These are phyloP conservation scores for Quercus agrifolia DNA, from an alignment of 306 rosid species.

Conservation along the genomic window DNA sequence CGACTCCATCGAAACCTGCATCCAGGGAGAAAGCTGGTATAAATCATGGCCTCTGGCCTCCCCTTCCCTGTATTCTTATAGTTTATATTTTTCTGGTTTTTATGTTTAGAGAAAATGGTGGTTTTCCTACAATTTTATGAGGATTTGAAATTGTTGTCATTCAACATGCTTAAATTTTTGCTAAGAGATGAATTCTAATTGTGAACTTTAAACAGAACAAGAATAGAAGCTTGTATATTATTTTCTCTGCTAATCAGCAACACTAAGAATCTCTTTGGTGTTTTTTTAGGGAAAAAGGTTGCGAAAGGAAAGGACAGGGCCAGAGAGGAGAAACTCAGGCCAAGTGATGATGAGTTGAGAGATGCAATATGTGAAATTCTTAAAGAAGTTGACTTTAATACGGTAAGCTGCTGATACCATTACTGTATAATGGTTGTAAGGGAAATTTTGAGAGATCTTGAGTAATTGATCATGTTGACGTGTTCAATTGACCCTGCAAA, in stretches of 20 bases:
- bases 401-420: constrained; percentile 46
- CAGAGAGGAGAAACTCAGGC: constrained; percentile 52
- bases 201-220: not conserved
- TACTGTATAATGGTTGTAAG: not conserved
- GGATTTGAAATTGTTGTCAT: not conserved
- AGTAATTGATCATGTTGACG: not conserved
- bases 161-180: not conserved
- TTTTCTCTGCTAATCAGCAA: not conserved
- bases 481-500: not conserved
- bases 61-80: constrained; percentile 10
- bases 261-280: not conserved
- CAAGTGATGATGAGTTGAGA: constrained; percentile 70
- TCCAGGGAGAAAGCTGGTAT: constrained; percentile 77
- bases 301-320: constrained; percentile 64
- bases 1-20: constrained; percentile 49
- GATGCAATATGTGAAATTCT: constrained; percentile 88
- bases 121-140: constrained; percentile 1
- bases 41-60: constrained; percentile 17
- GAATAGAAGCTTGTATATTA: not conserved
- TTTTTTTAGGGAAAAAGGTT: constrained; percentile 51
- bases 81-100: constrained; percentile 5
- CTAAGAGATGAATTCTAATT: not conserved
- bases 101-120: not conserved
- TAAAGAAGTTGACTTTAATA: constrained; percentile 94
- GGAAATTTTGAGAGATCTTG: not conserved